Conservation (phyloP, 331 rosid genomes). For the Spiraea crenata region DNA sequence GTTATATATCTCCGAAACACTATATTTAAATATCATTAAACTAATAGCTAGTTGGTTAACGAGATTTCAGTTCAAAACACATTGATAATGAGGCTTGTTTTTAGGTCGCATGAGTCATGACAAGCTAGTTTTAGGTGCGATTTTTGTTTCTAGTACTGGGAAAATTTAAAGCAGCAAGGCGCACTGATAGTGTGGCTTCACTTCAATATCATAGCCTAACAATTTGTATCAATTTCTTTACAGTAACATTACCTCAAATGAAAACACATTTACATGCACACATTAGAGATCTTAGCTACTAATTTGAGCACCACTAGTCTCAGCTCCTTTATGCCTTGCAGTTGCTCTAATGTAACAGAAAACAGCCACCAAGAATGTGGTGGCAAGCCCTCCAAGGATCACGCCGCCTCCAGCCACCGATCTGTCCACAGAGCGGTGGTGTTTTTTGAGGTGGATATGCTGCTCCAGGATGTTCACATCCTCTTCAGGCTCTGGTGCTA, state of each 20-base stretch:
- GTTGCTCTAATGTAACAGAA: slow-evolving; percentile 53
- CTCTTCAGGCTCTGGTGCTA: slow-evolving; percentile 17
- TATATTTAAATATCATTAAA: too few relatives aligned
- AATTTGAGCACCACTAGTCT: slow-evolving; percentile 1
- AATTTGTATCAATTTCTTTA: slow-evolving; percentile 19
- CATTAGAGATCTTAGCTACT: background rate
- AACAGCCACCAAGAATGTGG: slow-evolving; percentile 42
- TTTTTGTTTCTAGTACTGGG: background rate
- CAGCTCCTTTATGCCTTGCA: slow-evolving; percentile 22
- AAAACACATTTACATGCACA: slow-evolving; percentile 10
- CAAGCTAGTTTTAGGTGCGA: background rate
- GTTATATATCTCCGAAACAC: too few relatives aligned
- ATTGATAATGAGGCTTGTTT: background rate
- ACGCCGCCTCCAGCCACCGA: slow-evolving; percentile 48
- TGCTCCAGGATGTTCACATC: slow-evolving; percentile 25
- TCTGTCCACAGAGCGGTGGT: slow-evolving; percentile 36
- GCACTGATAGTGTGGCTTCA: background rate
- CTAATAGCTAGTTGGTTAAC: too few relatives aligned
- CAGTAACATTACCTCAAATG: background rate
- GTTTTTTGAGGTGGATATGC: slow-evolving; percentile 30
- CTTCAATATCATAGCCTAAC: slow-evolving; percentile 8
- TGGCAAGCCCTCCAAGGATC: slow-evolving; percentile 54
- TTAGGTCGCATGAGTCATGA: too few relatives aligned
- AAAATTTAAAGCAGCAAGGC: background rate
- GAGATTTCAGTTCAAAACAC: too few relatives aligned